Base-by-base conservation (phyloP, 768 basidiomycete genomes). In the Gelatoporia subvermispora region DNA sequence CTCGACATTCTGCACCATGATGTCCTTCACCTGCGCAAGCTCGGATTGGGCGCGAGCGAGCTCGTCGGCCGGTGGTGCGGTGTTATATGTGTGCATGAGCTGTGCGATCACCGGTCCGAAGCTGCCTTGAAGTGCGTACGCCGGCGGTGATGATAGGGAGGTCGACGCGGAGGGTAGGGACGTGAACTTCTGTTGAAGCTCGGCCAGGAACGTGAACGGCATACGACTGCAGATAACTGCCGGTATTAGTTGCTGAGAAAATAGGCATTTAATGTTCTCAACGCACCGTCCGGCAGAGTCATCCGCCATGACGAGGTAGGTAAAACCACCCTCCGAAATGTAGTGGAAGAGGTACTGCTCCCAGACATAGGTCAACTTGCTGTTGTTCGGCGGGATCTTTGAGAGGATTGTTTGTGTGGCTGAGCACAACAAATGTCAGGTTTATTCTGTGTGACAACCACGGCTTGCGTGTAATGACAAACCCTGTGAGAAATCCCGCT, bases 1-100 rank as follows among this genome's bases (percentile, higher is more conserved):
- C 69, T 97, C 93, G 54, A 97, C 94, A 65, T 97, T 97, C 68
- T 97, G 90, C 43, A 97, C 94, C 93, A 96, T 95, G 68, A 96
- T 91, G 60, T 93, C 86, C 65, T 96, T 97, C 41, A 96, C 89
- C 56, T 91, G 88, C 51, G 82, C 81, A 36, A 93, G 75, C 65
- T 97, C 93, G 4, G 79, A 78, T 62, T 93, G 93, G 4, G 95
- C 95, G 53, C 91, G 88, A 17, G 85, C 72, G 48, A 98, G 81
- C 53, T 94, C 92, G 64, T 99, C 96, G 8, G 75, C 67, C 34
- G 91, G 93, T 15, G 94, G 93, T 8, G 81, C 70, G 24, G 91
- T 93, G 61, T 92, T 93, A 73, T 90, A 99, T 42, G 84, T 82
- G 60, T 89, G 77, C 84, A 95, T 80, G 48, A 95, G 74, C 52